Percentiles rank a stretch among this genome's conserved stretches.
Conservation (phyloP, 2,329 filamentous ascomycete species). For the Cytospora paraplurivora region DNA sequence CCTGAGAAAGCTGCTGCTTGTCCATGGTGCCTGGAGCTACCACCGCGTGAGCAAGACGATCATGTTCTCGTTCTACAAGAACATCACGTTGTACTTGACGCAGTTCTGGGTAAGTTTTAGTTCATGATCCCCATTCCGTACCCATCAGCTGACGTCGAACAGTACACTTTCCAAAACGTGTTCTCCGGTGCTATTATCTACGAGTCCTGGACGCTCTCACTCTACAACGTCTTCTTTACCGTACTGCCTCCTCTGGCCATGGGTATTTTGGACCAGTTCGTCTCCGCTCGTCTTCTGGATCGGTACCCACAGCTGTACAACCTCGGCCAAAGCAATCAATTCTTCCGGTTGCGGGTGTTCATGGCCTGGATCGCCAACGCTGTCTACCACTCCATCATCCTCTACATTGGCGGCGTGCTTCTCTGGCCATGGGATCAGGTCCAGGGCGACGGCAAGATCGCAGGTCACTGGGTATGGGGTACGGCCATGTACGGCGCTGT, state of each 20-base stretch:
- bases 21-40: conserved; percentile 97
- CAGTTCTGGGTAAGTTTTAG: conserved; percentile 84
- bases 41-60: conserved; percentile 97
- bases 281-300: conserved; percentile 89
- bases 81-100: conserved; percentile 97
- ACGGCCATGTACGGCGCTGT: conserved; percentile 91
- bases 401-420: conserved; percentile 82
- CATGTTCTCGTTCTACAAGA: conserved; percentile 99
- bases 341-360: conserved; percentile 93
- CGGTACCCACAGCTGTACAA: conserved; percentile 95
- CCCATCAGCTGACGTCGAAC: conserved; percentile 33
- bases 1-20: conserved; percentile 87
- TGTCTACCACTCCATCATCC: conserved; percentile 89
- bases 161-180: conserved; percentile 97
- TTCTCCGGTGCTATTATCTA: conserved; percentile 98
- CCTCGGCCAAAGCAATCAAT: conserved; percentile 87
- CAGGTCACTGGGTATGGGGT: conserved; percentile 98
- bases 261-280: conserved; percentile 96
- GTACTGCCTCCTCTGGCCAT: conserved; percentile 90
- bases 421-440: conserved; percentile 83
- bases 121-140: neutral
- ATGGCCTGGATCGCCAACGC: conserved; percentile 91
- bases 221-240: conserved; percentile 99
- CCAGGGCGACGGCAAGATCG: conserved; percentile 75
- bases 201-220: conserved; percentile 98